Evolutionary conservation across 495 filamentous ascomycete genomes (phyloP).

Genomic region (Aspergillus egyptiacus): DNA sequence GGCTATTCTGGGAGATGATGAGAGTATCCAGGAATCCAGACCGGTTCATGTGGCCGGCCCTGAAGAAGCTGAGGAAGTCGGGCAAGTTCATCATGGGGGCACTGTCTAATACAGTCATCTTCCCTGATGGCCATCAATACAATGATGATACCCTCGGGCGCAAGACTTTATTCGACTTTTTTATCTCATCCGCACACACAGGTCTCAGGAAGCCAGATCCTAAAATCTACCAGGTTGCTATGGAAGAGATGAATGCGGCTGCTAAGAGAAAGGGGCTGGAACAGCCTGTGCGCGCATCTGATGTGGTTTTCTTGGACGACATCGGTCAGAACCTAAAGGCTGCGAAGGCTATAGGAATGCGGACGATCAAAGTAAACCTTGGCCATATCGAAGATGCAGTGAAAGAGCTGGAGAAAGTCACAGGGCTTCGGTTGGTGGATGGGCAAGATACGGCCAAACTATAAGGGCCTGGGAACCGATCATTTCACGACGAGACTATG

Average conservation of each 20-base stretch:
- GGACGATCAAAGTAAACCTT: slow-evolving; percentile 76
- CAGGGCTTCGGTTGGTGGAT: slow-evolving; percentile 51
- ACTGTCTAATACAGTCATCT: slow-evolving; percentile 82
- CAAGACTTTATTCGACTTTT: slow-evolving; percentile 67
- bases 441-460: slow-evolving; percentile 34
- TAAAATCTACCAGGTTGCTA: slow-evolving; percentile 68
- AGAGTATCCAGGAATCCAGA: slow-evolving; percentile 60
- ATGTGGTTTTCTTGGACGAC: slow-evolving; percentile 89
- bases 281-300: slow-evolving; percentile 53
- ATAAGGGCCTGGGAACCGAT: slow-evolving; percentile 16
- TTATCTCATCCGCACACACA: slow-evolving; percentile 76
- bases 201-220: slow-evolving; percentile 85
- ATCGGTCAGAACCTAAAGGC: slow-evolving; percentile 90
- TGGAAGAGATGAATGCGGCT: slow-evolving; percentile 56
- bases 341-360: slow-evolving; percentile 67
- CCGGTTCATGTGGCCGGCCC: slow-evolving; percentile 79
- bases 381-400: slow-evolving; percentile 75
- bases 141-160: slow-evolving; percentile 43
- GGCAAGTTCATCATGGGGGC: slow-evolving; percentile 71
- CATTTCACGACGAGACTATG: too few species aligned
- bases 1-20: slow-evolving; percentile 94
- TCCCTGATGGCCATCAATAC: slow-evolving; percentile 61
- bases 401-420: slow-evolving; percentile 56
- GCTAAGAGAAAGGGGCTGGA: slow-evolving; percentile 49
- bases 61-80: slow-evolving; percentile 58